Conservation (phyloP, 2,329 filamentous ascomycete genomes). For the Ambrosiella cleistominuta region DNA sequence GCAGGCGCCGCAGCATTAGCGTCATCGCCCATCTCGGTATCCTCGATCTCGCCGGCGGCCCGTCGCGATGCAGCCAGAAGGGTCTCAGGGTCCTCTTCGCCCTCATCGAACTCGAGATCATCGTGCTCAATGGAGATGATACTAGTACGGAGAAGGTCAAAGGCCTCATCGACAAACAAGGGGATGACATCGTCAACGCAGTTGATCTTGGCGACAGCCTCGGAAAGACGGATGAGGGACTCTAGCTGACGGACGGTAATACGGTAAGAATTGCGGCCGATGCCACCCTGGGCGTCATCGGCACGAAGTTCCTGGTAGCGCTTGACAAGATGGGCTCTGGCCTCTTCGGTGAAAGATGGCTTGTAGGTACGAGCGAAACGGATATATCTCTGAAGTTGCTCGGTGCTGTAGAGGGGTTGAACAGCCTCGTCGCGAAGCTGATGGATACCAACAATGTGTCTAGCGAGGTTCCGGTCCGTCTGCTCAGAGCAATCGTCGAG, state of each 20-base stretch:
- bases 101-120: constrained; percentile 81
- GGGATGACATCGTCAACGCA: constrained; percentile 80
- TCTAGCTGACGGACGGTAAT: constrained; percentile 95
- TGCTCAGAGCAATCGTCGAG: constrained; percentile 90
- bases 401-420: constrained; percentile 83
- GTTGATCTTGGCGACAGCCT: constrained; percentile 97
- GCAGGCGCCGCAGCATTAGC: constrained; percentile 24
- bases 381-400: constrained; percentile 92
- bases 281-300: constrained; percentile 84
- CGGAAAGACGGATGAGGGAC: constrained; percentile 83
- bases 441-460: constrained; percentile 90
- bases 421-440: constrained; percentile 84
- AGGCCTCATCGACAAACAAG: constrained; percentile 80
- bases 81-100: constrained; percentile 16
- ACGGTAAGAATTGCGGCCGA: constrained; percentile 87
- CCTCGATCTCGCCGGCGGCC: constrained; percentile 26
- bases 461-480: constrained; percentile 75
- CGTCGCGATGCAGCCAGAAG: constrained; percentile 28
- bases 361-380: constrained; percentile 90
- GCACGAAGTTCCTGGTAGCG: constrained; percentile 91
- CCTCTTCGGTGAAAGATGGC: constrained; percentile 77
- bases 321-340: constrained; percentile 67
- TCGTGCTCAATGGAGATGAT: constrained; percentile 98
- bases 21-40: constrained; percentile 16
- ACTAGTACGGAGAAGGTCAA: constrained; percentile 74